Percentiles rank a stretch among this genome's conserved stretches.
phyloP scores from a whole-genome alignment of 495 filamentous ascomycete genomes.

The Penicillium odoratum region DNA sequence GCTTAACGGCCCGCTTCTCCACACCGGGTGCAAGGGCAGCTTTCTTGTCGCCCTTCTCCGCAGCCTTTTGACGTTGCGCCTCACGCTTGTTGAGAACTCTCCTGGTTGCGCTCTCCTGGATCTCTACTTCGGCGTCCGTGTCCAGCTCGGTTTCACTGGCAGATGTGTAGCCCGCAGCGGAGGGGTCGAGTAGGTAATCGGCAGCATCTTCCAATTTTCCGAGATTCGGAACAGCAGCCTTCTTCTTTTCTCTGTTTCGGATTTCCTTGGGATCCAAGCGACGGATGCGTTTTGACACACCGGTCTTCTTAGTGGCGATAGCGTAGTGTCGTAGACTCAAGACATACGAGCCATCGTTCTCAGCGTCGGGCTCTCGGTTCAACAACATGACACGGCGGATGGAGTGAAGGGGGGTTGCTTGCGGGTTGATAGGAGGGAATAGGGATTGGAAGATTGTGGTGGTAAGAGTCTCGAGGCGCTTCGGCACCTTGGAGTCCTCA shows the following conservation, averaged over 20 bases:
- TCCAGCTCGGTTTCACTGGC: conserved; percentile 91
- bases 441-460: conserved; percentile 95
- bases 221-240: conserved; percentile 75
- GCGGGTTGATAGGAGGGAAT: conserved; percentile 94
- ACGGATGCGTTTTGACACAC: conserved; percentile 77
- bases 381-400: conserved; percentile 88
- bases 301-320: conserved; percentile 84
- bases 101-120: conserved; percentile 70
- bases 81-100: conserved; percentile 67
- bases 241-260: conserved; percentile 63
- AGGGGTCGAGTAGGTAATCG: conserved; percentile 85
- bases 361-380: conserved; percentile 67
- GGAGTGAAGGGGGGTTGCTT: conserved; percentile 79
- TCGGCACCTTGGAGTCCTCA: conserved; percentile 62
- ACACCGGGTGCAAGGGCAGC: conserved; percentile 39
- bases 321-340: conserved; percentile 92
- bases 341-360: conserved; percentile 70
- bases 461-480: conserved; percentile 88
- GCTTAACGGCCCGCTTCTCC: conserved; percentile 85
- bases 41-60: conserved; percentile 39
- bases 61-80: conserved; percentile 53
- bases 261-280: conserved; percentile 86
- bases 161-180: conserved; percentile 87
- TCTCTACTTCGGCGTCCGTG: conserved; percentile 93
- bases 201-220: conserved; percentile 90